A percentile compares a stretch with the other conserved stretches of the same genome.
Evolutionary conservation across 1,284 basidiomycete genomes (phyloP).

Genomic region (Schizopora paradoxa): DNA sequence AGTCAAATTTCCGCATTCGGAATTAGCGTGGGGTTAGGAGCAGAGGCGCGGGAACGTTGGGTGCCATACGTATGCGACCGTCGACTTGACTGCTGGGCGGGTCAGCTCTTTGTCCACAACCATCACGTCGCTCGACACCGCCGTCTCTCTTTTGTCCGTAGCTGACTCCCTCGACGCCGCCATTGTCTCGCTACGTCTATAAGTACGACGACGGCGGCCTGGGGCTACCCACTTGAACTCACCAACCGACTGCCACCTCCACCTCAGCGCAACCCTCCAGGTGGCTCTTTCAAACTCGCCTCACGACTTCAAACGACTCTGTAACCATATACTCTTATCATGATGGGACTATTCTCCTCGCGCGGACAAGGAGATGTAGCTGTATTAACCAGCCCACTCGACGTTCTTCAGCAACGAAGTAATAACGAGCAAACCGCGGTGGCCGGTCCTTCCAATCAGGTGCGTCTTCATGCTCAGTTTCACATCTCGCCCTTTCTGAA

Average conservation of each 20-base stretch:
- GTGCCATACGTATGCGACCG: not conserved
- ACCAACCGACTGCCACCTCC: not conserved
- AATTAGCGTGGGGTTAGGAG: not conserved
- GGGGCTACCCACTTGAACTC: not conserved
- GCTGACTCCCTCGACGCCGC: not conserved
- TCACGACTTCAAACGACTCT: not conserved
- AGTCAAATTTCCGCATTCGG: slow-evolving; percentile 1
- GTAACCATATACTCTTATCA: not conserved
- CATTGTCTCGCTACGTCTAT: not conserved
- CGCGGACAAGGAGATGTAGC: not conserved
- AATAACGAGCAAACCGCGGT: not conserved
- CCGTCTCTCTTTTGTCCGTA: not conserved
- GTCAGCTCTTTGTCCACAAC: not conserved
- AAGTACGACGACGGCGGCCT: not conserved
- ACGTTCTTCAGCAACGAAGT: not conserved
- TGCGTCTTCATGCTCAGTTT: not conserved
- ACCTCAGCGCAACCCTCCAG: not conserved
- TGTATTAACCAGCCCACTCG: not conserved
- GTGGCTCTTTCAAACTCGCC: not conserved
- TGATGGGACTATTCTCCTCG: slow-evolving; percentile 1
- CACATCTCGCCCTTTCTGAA: no score
- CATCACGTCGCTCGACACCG: not conserved
- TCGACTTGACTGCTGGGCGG: not conserved
- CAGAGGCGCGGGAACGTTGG: not conserved
- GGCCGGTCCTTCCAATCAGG: slow-evolving; percentile 2